Conservation (phyloP, 2,329 filamentous ascomycete genomes). For the Rhexocercosporidium sp. region DNA sequence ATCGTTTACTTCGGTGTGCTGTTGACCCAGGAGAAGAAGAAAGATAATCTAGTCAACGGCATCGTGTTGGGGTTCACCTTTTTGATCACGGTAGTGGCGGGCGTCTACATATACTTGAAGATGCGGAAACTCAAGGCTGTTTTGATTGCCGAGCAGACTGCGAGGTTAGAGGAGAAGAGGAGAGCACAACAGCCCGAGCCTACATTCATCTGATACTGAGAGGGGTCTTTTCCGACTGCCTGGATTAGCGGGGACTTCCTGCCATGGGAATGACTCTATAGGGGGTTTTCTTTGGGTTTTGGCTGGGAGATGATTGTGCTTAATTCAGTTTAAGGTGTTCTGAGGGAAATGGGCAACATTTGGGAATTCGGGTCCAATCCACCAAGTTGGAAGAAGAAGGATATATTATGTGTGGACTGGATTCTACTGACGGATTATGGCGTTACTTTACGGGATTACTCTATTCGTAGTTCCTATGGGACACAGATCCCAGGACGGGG, state of each 20-base stretch:
- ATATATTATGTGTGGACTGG: too few species aligned
- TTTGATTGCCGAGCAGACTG: conserved; percentile 44
- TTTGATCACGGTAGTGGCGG: conserved; percentile 45
- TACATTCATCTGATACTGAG: neutral
- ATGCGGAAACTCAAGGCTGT: conserved; percentile 45
- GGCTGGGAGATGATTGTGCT: too few species aligned
- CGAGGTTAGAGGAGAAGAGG: conserved; percentile 15
- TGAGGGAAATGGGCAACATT: too few species aligned
- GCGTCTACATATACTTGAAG: conserved; percentile 45
- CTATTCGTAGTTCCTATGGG: too few species aligned
- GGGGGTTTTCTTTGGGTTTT: too few species aligned
- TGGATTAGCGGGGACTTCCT: conserved; percentile 31
- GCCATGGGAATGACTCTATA: conserved; percentile 20
- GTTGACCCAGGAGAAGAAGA: conserved; percentile 38
- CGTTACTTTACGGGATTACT: too few species aligned
- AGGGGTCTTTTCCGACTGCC: conserved; percentile 41
- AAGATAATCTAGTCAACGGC: conserved; percentile 42
- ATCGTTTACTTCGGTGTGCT: conserved; percentile 50
- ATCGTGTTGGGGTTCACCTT: conserved; percentile 44
- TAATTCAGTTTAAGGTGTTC: too few species aligned
- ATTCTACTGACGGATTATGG: too few species aligned
- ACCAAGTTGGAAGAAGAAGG: too few species aligned
- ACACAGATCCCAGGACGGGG: too few species aligned
- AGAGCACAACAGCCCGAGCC: conserved; percentile 5
- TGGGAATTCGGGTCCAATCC: too few species aligned